These are phyloP conservation scores for Rhinocladiella similis DNA, from an alignment of 2,329 filamentous ascomycete species.

Conservation along the genomic window DNA sequence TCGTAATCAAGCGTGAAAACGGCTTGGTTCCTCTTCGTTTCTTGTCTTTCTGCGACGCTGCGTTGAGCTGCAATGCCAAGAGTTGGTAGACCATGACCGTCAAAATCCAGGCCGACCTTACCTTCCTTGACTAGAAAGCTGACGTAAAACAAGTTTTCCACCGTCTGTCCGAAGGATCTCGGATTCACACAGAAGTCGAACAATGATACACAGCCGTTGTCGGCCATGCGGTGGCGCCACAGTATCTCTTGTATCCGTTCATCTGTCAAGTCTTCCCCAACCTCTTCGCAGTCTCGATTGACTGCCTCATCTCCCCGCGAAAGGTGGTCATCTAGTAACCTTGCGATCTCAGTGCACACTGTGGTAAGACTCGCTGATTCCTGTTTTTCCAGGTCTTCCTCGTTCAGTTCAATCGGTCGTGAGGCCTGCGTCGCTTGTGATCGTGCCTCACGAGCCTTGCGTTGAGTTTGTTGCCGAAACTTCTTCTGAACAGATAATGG, in stretches of 20 bases:
- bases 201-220: constrained; percentile 71
- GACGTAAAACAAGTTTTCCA: constrained; percentile 96
- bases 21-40: constrained; percentile 70
- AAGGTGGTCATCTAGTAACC: constrained; percentile 52
- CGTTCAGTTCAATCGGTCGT: constrained; percentile 73
- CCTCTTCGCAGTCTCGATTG: constrained; percentile 30
- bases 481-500: constrained; percentile 89
- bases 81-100: constrained; percentile 73
- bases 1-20: constrained; percentile 85
- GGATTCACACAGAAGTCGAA: constrained; percentile 91
- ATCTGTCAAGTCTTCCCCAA: constrained; percentile 34
- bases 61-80: constrained; percentile 53
- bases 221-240: constrained; percentile 64
- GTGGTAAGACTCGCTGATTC: constrained; percentile 77
- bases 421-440: constrained; percentile 67
- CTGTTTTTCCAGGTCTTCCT: constrained; percentile 71
- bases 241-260: constrained; percentile 55
- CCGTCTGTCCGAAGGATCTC: constrained; percentile 84
- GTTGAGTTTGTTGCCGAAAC: constrained; percentile 67
- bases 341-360: constrained; percentile 74
- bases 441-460: constrained; percentile 68
- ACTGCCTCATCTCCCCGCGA: constrained; percentile 44
- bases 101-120: constrained; percentile 69
- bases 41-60: constrained; percentile 46
- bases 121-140: constrained; percentile 92